phyloP scores from a whole-genome alignment of 768 basidiomycete species.

The Suillus decipiens region DNA sequence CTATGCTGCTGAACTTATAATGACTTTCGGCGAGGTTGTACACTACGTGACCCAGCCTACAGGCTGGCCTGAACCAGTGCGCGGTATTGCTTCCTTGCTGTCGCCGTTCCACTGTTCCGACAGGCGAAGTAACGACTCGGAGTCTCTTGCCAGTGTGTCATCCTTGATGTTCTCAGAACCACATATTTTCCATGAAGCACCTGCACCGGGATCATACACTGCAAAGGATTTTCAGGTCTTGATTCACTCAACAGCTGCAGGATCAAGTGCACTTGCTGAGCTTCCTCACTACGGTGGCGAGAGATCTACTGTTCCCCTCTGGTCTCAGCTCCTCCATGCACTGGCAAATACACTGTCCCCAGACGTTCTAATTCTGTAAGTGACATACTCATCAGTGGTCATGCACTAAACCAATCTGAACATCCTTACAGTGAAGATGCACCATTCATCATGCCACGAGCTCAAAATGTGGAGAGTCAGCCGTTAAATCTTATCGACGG shows the following conservation, averaged over 20 bases:
- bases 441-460: constrained; percentile 1
- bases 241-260: not conserved
- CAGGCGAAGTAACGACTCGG: not conserved
- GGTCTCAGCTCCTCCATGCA: constrained; percentile 2
- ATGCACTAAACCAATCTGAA: not conserved
- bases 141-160: not conserved
- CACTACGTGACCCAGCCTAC: not conserved
- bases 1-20: not conserved
- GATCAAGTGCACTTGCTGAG: not conserved
- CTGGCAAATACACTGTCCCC: not conserved
- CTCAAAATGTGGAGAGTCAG: not conserved
- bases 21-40: not conserved
- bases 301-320: not conserved
- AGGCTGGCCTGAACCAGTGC: constrained; percentile 3
- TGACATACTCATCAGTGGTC: not conserved
- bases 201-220: not conserved
- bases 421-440: not conserved
- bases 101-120: not conserved
- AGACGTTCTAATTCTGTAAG: not conserved
- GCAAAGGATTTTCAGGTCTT: not conserved
- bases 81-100: not conserved
- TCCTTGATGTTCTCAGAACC: not conserved
- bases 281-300: not conserved
- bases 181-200: no score
- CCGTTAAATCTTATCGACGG: not conserved